Conservation (phyloP, 768 basidiomycete genomes). For the Pisolithus orientalis region DNA sequence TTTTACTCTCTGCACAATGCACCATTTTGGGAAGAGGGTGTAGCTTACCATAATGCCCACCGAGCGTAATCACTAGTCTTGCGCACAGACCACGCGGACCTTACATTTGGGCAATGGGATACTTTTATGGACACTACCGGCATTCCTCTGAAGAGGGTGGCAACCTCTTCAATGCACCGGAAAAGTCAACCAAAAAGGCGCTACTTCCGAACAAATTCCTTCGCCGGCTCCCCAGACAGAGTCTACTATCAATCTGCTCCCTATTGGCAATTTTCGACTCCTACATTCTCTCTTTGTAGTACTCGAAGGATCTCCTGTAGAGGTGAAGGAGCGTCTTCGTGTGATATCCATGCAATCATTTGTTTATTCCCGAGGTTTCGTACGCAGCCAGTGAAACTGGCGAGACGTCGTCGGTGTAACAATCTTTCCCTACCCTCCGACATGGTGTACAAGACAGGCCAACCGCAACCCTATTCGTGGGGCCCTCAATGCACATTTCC, state of each 20-base stretch:
- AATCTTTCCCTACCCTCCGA: slow-evolving; percentile 25
- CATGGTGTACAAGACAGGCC: slow-evolving; percentile 1
- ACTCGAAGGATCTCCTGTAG: slow-evolving; percentile 43
- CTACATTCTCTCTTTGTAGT: slow-evolving; percentile 62
- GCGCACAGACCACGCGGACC: no score
- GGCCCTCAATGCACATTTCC: slow-evolving; percentile 3
- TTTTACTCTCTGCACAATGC: no score
- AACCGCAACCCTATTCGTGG: not conserved
- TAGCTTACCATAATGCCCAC: no score
- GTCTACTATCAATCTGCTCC: slow-evolving; percentile 18
- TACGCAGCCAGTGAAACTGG: slow-evolving; percentile 15
- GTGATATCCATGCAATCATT: slow-evolving; percentile 58
- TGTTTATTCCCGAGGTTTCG: slow-evolving; percentile 11
- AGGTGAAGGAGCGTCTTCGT: slow-evolving; percentile 44
- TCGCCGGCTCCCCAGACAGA: slow-evolving; percentile 12
- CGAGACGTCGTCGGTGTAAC: slow-evolving; percentile 20
- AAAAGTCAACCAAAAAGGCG: no score
- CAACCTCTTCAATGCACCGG: no score
- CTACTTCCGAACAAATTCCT: no score
- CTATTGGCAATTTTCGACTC: slow-evolving; percentile 44
- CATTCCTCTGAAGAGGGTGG: no score
- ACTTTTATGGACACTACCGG: no score
- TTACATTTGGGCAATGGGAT: no score
- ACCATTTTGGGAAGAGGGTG: no score
- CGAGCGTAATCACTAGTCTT: no score